A percentile compares a stretch with the other conserved stretches of the same genome.
Evolutionary conservation across 305 asterid species (phyloP).

Genomic region (Caryopteris hybrid): DNA sequence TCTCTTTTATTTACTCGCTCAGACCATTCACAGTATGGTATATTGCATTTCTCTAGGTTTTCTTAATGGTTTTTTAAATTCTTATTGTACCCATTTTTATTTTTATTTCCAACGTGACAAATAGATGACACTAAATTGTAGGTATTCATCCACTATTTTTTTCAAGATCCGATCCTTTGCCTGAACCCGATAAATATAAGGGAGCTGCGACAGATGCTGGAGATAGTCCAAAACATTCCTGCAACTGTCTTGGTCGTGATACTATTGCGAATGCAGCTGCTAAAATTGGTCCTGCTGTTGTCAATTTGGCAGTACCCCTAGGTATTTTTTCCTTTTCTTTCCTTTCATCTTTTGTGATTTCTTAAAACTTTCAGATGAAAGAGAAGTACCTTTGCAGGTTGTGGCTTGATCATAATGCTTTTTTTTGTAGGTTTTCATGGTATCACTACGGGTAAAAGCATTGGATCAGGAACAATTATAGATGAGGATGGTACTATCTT

Average conservation of each 20-base stretch:
- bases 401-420: not conserved
- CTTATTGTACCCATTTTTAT: not conserved
- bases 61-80: not conserved
- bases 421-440: constrained; percentile 53
- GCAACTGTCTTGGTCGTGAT: constrained; percentile 77
- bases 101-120: constrained; percentile 6
- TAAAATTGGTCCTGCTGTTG: constrained; percentile 82
- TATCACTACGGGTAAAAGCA: constrained; percentile 48
- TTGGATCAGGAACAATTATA: constrained; percentile 88
- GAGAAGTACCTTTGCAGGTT: not conserved
- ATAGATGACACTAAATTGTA: constrained; percentile 26
- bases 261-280: constrained; percentile 88
- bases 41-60: constrained; percentile 10
- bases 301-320: constrained; percentile 65
- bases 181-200: constrained; percentile 33
- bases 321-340: constrained; percentile 18
- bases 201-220: constrained; percentile 35
- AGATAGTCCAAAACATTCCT: constrained; percentile 39
- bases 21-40: constrained; percentile 43
- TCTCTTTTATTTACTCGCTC: constrained; percentile 21
- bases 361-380: not conserved
- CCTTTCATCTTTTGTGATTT: not conserved
- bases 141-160: constrained; percentile 45
- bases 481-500: constrained; percentile 82
- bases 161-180: constrained; percentile 30